phyloP scores from a whole-genome alignment of 2,329 filamentous ascomycete genomes.

The Didymella pomorum region DNA sequence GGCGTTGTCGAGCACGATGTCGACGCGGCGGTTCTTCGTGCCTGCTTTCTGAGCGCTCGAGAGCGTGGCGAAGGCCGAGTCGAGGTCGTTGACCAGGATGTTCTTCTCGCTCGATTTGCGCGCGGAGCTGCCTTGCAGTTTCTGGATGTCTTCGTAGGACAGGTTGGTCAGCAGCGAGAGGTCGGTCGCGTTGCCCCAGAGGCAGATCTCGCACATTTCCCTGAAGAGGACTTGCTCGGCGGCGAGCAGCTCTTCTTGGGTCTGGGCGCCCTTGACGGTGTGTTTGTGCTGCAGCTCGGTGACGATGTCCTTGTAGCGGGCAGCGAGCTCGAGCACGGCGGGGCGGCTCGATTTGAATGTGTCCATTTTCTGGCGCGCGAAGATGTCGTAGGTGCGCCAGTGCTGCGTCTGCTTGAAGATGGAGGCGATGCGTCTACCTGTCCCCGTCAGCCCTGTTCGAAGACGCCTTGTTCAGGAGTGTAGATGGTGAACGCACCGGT shows the following conservation, averaged over 20 bases:
- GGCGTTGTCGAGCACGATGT: conserved; percentile 96
- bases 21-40: conserved; percentile 75
- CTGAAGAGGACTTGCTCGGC: conserved; percentile 81
- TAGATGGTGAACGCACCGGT: conserved; percentile 63
- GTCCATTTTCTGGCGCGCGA: conserved; percentile 85
- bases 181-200: conserved; percentile 98
- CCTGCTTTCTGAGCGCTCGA: conserved; percentile 70
- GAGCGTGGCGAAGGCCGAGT: conserved; percentile 73
- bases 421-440: conserved; percentile 76
- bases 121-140: conserved; percentile 87
- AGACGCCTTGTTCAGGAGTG: too few species aligned
- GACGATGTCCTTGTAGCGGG: conserved; percentile 78
- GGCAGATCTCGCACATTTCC: conserved; percentile 95
- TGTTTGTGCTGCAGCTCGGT: conserved; percentile 68
- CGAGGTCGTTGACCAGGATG: conserved; percentile 87
- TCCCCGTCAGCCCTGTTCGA: conserved; percentile 24
- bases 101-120: conserved; percentile 89
- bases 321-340: conserved; percentile 81
- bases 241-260: conserved; percentile 64
- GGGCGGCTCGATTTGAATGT: conserved; percentile 92
- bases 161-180: conserved; percentile 88
- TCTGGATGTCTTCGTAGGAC: conserved; percentile 95
- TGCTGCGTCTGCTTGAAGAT: conserved; percentile 78
- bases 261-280: conserved; percentile 52
- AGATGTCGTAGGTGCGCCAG: conserved; percentile 93